Conservation (phyloP, 2,329 filamentous ascomycete species). For the Cercospora sojina region DNA sequence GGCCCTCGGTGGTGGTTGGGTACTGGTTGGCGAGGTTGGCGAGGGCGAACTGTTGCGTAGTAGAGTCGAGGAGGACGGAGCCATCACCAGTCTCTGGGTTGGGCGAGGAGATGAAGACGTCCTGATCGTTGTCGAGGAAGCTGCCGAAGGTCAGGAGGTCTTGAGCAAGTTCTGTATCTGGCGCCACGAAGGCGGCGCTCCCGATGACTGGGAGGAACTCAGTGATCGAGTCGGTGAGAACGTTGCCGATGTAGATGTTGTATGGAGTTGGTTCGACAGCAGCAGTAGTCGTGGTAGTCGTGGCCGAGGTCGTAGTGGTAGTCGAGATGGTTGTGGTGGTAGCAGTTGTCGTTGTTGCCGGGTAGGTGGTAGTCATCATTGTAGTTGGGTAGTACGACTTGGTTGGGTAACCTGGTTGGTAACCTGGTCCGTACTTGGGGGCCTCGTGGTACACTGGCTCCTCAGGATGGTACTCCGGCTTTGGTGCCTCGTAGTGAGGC, state of each 20-base stretch:
- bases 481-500: neutral
- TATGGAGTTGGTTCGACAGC: neutral
- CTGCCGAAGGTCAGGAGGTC: neutral
- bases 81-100: neutral
- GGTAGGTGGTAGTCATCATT: neutral
- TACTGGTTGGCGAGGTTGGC: neutral
- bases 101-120: neutral
- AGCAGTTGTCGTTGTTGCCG: neutral
- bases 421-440: neutral
- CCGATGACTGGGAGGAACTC: neutral
- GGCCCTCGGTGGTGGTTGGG: constrained; percentile 1
- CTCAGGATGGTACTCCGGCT: neutral
- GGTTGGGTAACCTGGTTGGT: neutral
- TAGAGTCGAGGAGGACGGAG: neutral
- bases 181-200: neutral
- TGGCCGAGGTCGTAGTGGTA: neutral
- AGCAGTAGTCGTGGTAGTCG: neutral
- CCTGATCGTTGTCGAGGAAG: neutral
- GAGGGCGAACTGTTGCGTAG: neutral
- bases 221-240: neutral
- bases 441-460: neutral
- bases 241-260: constrained; percentile 1
- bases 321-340: neutral
- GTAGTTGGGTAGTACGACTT: neutral
- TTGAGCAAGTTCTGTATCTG: neutral